phyloP scores from a whole-genome alignment of 306 rosid genomes.

The Quercus gilva region DNA sequence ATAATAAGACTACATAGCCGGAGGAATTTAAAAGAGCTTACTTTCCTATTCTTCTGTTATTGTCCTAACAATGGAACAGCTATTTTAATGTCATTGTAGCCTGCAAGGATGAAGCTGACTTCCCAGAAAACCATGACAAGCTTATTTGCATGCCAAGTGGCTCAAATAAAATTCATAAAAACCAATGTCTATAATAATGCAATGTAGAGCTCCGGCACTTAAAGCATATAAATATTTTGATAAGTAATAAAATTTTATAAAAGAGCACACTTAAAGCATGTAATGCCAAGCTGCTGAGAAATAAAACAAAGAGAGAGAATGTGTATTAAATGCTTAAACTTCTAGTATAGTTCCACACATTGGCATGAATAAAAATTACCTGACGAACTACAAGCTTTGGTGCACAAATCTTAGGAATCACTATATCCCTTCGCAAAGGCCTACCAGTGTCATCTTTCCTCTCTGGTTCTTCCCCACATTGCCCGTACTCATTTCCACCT shows the following conservation, averaged over 20 bases:
- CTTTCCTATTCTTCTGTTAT: not conserved
- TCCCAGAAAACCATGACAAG: not conserved
- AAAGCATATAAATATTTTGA: not conserved
- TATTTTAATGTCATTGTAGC: not conserved
- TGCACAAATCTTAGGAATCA: conserved; percentile 95
- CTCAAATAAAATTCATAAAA: not conserved
- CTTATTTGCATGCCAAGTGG: not conserved
- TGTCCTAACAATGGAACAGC: not conserved
- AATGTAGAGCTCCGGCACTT: not conserved
- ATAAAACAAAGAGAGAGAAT: conserved; percentile 1
- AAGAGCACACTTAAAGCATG: not conserved
- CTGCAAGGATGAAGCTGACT: not conserved
- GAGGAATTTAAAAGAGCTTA: not conserved
- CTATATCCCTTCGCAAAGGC: conserved; percentile 85
- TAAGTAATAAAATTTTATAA: too few relatives aligned
- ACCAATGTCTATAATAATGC: not conserved
- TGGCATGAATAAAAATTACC: conserved; percentile 35
- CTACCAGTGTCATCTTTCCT: conserved; percentile 80
- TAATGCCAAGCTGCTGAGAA: not conserved
- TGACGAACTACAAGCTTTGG: conserved; percentile 80
- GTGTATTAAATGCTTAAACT: not conserved
- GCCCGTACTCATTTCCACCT: conserved; percentile 99
- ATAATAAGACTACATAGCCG: not conserved
- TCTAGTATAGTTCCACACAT: not conserved
- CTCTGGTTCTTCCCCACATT: conserved; percentile 98